A percentile compares a stretch with the other conserved stretches of the same genome.
Evolutionary conservation across 2,329 filamentous ascomycete species (phyloP).

Genomic region (Aspergillus quadrilineatus): DNA sequence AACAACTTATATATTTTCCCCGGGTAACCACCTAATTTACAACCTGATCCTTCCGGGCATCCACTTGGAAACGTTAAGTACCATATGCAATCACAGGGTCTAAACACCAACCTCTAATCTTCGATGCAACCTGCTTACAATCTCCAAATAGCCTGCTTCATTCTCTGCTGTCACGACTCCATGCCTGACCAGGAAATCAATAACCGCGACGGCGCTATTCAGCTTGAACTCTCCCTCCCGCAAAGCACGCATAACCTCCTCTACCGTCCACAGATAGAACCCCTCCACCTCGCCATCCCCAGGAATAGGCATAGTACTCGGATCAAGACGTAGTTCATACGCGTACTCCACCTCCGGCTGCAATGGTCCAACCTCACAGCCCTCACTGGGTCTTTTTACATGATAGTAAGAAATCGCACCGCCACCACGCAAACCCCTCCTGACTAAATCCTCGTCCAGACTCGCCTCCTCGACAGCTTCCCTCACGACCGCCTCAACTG

Average conservation of each 20-base stretch:
- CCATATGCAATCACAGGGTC: neutral
- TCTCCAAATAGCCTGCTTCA: conserved; percentile 30
- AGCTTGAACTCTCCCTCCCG: conserved; percentile 29
- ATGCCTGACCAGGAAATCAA: conserved; percentile 36
- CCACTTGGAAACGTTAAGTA: too few relatives aligned
- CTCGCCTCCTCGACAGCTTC: conserved; percentile 27
- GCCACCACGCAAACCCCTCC: neutral
- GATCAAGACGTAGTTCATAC: conserved; percentile 33
- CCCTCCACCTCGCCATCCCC: conserved; percentile 31
- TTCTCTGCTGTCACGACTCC: conserved; percentile 31
- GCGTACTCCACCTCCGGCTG: conserved; percentile 35
- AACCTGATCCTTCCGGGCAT: too few relatives aligned
- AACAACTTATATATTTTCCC: too few relatives aligned
- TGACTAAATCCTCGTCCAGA: neutral
- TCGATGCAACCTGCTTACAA: conserved; percentile 32
- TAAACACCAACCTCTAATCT: neutral
- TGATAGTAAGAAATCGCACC: conserved; percentile 15
- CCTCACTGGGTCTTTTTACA: neutral
- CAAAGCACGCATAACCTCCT: conserved; percentile 29
- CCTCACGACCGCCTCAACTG: conserved; percentile 27
- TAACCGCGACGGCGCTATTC: conserved; percentile 31
- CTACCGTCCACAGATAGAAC: conserved; percentile 29
- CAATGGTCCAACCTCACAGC: conserved; percentile 18
- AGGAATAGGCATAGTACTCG: conserved; percentile 24
- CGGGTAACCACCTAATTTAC: too few relatives aligned